Evolutionary conservation across 139 green algal species (phyloP).

Genomic region (Chlamydomonas sp.): DNA sequence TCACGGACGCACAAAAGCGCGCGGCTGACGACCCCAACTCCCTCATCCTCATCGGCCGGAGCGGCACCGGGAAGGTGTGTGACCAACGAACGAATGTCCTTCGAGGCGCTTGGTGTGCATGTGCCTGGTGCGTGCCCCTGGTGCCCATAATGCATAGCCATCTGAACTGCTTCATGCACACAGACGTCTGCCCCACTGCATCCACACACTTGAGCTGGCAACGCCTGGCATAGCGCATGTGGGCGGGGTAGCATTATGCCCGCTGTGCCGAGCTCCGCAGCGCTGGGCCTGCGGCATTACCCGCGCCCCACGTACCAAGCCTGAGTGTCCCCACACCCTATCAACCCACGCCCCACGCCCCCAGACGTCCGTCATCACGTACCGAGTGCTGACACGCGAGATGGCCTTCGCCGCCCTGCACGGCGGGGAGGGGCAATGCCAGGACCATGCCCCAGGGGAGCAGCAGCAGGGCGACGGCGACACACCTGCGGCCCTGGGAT

Average conservation of each 20-base stretch:
- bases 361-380: neutral
- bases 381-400: constrained; percentile 1
- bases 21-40: neutral
- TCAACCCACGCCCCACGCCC: neutral
- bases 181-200: no score
- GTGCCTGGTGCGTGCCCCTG: neutral
- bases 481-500: neutral
- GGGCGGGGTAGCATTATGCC: neutral
- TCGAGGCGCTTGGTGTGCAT: neutral
- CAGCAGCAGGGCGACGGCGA: neutral
- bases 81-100: neutral
- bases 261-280: no score
- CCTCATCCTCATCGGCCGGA: constrained; percentile 35
- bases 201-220: neutral
- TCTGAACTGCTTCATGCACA: neutral
- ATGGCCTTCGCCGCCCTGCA: neutral
- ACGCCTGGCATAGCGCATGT: neutral
- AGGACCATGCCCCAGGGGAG: neutral
- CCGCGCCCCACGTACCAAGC: no score
- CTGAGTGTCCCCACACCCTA: no score
- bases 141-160: no score
- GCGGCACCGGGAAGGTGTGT: constrained; percentile 50
- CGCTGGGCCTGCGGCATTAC: no score
- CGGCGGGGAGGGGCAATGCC: neutral
- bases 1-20: neutral